Percentiles rank a stretch among this genome's conserved stretches.
Conservation (phyloP, 2,329 filamentous ascomycete species). For the Aspergillus terreus region DNA sequence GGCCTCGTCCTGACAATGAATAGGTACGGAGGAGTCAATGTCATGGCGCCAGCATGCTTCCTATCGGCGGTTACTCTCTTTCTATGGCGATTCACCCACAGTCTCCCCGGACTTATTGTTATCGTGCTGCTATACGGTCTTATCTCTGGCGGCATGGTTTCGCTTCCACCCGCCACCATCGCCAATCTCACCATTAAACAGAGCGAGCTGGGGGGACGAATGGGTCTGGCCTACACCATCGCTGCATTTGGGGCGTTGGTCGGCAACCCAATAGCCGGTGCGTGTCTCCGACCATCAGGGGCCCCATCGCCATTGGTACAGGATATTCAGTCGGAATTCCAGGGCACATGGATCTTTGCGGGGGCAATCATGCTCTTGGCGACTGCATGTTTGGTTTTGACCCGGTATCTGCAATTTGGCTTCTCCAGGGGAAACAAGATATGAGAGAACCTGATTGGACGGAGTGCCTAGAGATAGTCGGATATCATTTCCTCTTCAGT, state of each 20-base stretch:
- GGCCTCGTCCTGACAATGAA: not conserved
- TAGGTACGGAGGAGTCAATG: not conserved
- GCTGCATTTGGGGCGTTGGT: constrained; percentile 42
- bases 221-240: constrained; percentile 43
- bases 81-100: not conserved
- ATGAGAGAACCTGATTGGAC: not conserved
- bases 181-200: constrained; percentile 31
- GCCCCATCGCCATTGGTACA: not conserved
- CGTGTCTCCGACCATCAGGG: not conserved
- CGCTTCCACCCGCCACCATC: constrained; percentile 14
- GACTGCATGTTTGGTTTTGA: not conserved
- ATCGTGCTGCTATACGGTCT: not conserved
- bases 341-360: constrained; percentile 1
- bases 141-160: not conserved
- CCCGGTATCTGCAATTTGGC: not conserved
- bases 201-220: constrained; percentile 49
- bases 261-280: constrained; percentile 47
- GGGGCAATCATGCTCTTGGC: not conserved
- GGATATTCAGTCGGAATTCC: not conserved
- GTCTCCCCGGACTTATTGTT: not conserved
- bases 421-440: not conserved
- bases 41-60: not conserved
- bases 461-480: too few relatives aligned
- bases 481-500: too few relatives aligned
- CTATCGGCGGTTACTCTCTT: not conserved